Conservation (phyloP, 768 basidiomycete species). For the Suillus weaverae region DNA sequence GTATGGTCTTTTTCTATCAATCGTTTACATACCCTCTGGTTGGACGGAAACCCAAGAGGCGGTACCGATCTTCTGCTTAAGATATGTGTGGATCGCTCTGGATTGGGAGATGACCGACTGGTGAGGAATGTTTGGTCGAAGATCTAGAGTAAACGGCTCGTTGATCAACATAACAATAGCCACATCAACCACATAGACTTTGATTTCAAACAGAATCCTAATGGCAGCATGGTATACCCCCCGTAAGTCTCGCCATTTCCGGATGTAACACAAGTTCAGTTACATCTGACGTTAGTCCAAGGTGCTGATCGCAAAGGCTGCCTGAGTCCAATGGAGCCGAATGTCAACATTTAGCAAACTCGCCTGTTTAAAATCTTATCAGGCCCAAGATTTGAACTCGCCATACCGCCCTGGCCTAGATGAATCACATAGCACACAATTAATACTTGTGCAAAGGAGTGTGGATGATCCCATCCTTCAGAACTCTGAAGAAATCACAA, state of each 20-base stretch:
- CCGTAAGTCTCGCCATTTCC: slow-evolving; percentile 7
- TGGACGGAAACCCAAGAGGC: neutral
- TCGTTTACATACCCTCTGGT: slow-evolving; percentile 24
- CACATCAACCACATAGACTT: slow-evolving; percentile 37
- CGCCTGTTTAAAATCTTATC: neutral
- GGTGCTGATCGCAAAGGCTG: neutral
- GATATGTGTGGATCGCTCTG: slow-evolving; percentile 33
- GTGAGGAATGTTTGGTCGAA: too few relatives aligned
- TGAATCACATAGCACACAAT: slow-evolving; percentile 32
- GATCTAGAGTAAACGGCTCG: slow-evolving; percentile 37
- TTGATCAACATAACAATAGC: slow-evolving; percentile 30
- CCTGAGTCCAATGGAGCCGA: neutral
- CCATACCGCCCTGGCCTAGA: slow-evolving; percentile 29
- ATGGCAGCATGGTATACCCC: slow-evolving; percentile 32
- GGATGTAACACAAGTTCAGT: neutral
- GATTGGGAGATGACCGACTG: slow-evolving; percentile 25
- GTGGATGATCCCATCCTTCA: slow-evolving; percentile 32
- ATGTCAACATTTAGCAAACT: neutral
- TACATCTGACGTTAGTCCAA: slow-evolving; percentile 34
- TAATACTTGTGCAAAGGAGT: slow-evolving; percentile 19
- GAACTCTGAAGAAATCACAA: slow-evolving; percentile 29
- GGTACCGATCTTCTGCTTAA: slow-evolving; percentile 35
- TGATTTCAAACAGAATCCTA: slow-evolving; percentile 28
- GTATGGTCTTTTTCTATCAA: slow-evolving; percentile 31
- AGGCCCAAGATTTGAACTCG: slow-evolving; percentile 16